These are phyloP conservation scores for Solanum chacoense DNA, from an alignment of 305 asterid genomes.

Conservation along the genomic window DNA sequence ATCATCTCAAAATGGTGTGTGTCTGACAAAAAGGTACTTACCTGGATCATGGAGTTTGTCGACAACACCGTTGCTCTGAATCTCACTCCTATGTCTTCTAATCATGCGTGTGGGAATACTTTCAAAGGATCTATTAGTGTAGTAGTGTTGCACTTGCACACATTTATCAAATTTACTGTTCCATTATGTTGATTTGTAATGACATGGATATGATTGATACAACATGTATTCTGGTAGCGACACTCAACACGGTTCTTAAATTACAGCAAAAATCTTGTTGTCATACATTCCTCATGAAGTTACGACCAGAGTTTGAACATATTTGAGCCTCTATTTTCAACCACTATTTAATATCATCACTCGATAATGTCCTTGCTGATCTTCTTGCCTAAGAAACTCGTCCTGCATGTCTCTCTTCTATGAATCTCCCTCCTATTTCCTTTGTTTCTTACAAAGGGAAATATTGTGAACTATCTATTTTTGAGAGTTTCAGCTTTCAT, in stretches of 20 bases:
- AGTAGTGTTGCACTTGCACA: not conserved
- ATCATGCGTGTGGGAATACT: not conserved
- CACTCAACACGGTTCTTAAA: not conserved
- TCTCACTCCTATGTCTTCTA: not conserved
- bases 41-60: not conserved
- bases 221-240: not conserved
- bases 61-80: not conserved
- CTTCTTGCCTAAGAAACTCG: not conserved
- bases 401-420: not conserved
- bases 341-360: not conserved
- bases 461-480: not conserved
- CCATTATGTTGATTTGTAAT: not conserved
- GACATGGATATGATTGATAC: not conserved
- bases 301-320: not conserved
- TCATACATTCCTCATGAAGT: not conserved
- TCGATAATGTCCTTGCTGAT: too few relatives aligned
- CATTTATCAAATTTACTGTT: too few relatives aligned
- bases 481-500: not conserved
- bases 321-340: not conserved
- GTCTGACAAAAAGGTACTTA: not conserved
- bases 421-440: not conserved
- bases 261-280: not conserved
- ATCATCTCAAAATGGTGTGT: not conserved
- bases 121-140: not conserved
- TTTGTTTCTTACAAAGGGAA: not conserved